Evolutionary conservation across 192 early-diverging fungal species (phyloP), one percentile per base, ranked within the genome.

Genomic region (Gaertneriomyces sp.): DNA sequence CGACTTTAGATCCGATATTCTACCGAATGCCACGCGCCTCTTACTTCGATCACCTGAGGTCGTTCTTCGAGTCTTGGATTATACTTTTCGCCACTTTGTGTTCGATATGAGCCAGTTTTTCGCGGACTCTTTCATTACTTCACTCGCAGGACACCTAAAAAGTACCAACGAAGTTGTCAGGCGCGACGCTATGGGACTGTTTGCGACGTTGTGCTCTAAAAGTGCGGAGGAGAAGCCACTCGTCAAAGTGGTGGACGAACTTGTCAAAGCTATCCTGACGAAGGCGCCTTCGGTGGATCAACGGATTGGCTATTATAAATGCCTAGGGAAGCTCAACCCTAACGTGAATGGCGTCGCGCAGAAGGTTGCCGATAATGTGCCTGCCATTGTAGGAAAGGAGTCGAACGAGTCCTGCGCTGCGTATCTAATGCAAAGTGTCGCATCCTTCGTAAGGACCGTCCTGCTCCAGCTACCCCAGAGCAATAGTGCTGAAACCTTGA

Each of bases 21-120:
- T 83, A 12, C 75, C 87, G 19, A 75, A 81, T 43, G 76, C 90
- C n/a, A 83, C 90, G 45, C 85, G 88, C 47, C 81, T 92, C 72
- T 79, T 92, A 59, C 75, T 96, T 52, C 85, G 94, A 47, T 90
- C 94, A 9, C 94, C 94, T 12, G 94, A 94, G 61, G 80, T 87
- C 53, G 85, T 88, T 41, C 78, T 93, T 47, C 76, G 74, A 81
- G 88, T 80, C 43, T 73, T 88, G 43, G 77, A 77, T 39, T 62
- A 66, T 46, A 77, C 85, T 40, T 61, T 83, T 39, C 73, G 76
- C 12, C 60, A 78, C 11, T 67, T 89, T 8, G 79, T 73, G 2
- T 89, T 89, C 54, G 90, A 91, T 61, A 65, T 81, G 7, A 83
- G 81, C 7, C 44, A 47, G 3, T 56, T 88, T 46, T 90, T 89